Evolutionary conservation across 2,329 filamentous ascomycete species (phyloP).

Genomic region (Coccinonectria pachysandricola): DNA sequence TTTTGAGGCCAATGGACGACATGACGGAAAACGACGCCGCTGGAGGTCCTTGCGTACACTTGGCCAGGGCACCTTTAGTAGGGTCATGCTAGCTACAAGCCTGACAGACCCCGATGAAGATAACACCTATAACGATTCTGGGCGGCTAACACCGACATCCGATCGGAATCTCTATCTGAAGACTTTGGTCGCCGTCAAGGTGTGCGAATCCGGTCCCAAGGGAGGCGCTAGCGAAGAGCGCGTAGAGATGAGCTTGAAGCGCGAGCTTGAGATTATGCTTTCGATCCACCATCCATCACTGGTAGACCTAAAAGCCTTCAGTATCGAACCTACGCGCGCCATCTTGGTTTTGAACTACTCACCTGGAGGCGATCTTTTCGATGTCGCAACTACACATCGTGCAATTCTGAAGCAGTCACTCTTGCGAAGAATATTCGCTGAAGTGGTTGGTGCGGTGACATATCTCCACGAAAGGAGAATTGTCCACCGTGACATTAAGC

Average conservation of each 20-base stretch:
- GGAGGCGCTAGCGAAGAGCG: conserved; percentile 89
- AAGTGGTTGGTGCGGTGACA: conserved; percentile 72
- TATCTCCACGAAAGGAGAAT: conserved; percentile 82
- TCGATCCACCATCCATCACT: conserved; percentile 80
- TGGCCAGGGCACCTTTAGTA: conserved; percentile 91
- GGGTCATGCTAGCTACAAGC: conserved; percentile 82
- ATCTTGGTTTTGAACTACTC: conserved; percentile 86
- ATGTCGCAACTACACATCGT: conserved; percentile 67
- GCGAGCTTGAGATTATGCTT: conserved; percentile 90
- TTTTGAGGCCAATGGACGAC: conserved; percentile 58
- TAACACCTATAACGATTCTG: conserved; percentile 25
- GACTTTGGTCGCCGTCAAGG: conserved; percentile 85
- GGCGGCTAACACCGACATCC: conserved; percentile 19
- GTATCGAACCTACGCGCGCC: conserved; percentile 69
- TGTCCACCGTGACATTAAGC: conserved; percentile 94
- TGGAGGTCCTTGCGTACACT: conserved; percentile 75
- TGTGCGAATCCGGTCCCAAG: conserved; percentile 88
- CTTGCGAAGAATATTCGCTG: conserved; percentile 78
- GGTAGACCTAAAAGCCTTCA: conserved; percentile 86
- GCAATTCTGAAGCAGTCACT: conserved; percentile 57
- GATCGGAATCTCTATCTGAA: conserved; percentile 45
- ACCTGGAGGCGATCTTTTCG: conserved; percentile 88
- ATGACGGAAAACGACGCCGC: conserved; percentile 58
- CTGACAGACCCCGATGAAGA: conserved; percentile 47
- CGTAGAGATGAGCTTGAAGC: conserved; percentile 85